phyloP scores from a whole-genome alignment of 2,329 filamentous ascomycete species.

The Colletotrichum cuscutae region DNA sequence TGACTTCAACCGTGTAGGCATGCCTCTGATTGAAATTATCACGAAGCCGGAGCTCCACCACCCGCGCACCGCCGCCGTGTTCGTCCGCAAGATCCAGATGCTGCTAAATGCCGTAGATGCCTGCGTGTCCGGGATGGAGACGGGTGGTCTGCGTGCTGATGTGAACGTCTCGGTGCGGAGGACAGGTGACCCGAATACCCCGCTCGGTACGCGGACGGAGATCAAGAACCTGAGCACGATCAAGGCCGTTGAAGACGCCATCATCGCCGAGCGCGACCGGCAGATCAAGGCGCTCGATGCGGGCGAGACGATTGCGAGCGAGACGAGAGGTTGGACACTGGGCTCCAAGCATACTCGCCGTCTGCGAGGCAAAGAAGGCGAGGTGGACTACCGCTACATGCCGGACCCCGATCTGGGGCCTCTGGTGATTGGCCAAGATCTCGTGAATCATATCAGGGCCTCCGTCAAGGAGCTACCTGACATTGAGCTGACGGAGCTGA shows the following conservation, averaged over 20 bases:
- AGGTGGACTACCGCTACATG: slow-evolving; percentile 99
- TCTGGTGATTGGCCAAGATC: slow-evolving; percentile 76
- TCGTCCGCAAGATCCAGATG: slow-evolving; percentile 88
- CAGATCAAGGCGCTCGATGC: slow-evolving; percentile 84
- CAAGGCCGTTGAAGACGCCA: slow-evolving; percentile 94
- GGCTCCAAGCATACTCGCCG: slow-evolving; percentile 84
- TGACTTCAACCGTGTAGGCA: slow-evolving; percentile 93
- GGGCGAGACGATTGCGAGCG: slow-evolving; percentile 80
- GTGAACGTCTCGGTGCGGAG: slow-evolving; percentile 92
- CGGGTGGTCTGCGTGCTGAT: slow-evolving; percentile 89
- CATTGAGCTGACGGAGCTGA: slow-evolving; percentile 70
- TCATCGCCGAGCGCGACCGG: slow-evolving; percentile 88
- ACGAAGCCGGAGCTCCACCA: slow-evolving; percentile 89
- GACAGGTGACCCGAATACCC: slow-evolving; percentile 51
- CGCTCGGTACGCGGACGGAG: slow-evolving; percentile 87
- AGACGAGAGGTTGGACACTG: slow-evolving; percentile 93
- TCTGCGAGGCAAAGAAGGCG: slow-evolving; percentile 92
- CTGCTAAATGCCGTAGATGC: slow-evolving; percentile 84
- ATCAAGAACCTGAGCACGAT: slow-evolving; percentile 98
- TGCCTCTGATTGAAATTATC: slow-evolving; percentile 95
- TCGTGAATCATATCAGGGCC: slow-evolving; percentile 71
- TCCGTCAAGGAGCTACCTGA: slow-evolving; percentile 81
- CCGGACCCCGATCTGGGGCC: slow-evolving; percentile 92
- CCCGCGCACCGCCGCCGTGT: slow-evolving; percentile 85
- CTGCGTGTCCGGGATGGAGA: slow-evolving; percentile 92